These are phyloP conservation scores for Penicillium verrucosum DNA, from an alignment of 2,329 filamentous ascomycete genomes.

Conservation along the genomic window DNA sequence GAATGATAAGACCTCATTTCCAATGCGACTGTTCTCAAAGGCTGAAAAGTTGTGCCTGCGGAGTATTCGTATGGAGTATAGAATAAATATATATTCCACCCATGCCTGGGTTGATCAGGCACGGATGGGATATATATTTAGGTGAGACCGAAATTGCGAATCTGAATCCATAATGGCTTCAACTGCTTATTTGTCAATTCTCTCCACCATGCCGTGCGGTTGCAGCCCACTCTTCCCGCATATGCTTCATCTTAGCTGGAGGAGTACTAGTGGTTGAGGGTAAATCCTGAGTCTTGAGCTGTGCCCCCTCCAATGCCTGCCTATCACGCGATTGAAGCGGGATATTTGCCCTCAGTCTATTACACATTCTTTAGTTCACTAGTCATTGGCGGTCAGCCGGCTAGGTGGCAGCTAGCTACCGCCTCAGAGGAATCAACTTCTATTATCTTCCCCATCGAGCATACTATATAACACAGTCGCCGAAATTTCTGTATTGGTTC, in stretches of 20 bases:
- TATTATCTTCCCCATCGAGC: too few species aligned
- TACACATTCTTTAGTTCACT: too few species aligned
- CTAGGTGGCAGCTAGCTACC: too few species aligned
- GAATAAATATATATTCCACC: background rate
- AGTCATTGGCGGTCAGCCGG: too few species aligned
- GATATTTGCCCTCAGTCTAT: background rate
- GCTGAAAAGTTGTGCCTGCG: background rate
- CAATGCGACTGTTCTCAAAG: background rate
- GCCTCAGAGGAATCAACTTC: too few species aligned
- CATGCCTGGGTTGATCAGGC: background rate
- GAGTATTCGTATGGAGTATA: background rate
- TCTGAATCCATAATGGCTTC: background rate
- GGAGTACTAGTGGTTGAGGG: too few species aligned
- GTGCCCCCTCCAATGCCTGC: background rate
- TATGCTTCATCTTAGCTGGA: background rate
- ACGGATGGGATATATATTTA: background rate
- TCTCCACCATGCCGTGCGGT: background rate
- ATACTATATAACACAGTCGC: background rate
- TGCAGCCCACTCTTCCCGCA: background rate
- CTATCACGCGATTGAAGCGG: background rate
- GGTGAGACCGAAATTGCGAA: background rate
- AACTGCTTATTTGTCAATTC: background rate
- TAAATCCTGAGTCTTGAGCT: background rate
- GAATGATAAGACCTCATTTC: background rate
- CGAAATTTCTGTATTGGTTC: background rate